Percentiles rank a stretch among this genome's conserved stretches.
These are phyloP conservation scores for Thozetella sp. DNA, from an alignment of 495 filamentous ascomycete genomes.

Conservation along the genomic window DNA sequence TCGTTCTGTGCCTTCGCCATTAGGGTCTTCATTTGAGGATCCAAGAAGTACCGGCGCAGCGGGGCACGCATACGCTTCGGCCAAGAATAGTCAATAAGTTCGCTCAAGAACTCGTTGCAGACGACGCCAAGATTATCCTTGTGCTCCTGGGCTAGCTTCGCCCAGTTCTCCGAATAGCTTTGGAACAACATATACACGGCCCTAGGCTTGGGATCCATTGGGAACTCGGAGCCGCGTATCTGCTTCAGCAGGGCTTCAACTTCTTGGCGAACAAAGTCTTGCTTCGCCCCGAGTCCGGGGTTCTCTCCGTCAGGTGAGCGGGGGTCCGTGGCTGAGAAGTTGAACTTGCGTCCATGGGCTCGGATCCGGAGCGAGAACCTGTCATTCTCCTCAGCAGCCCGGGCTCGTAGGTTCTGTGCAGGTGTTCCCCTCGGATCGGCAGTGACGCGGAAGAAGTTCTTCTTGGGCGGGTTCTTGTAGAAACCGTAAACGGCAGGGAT, in stretches of 20 bases:
- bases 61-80: conserved; percentile 39
- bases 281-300: conserved; percentile 16
- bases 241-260: conserved; percentile 34
- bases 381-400: conserved; percentile 42
- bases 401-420: conserved; percentile 38
- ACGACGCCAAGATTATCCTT: conserved; percentile 42
- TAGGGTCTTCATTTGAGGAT: conserved; percentile 32
- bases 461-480: conserved; percentile 40
- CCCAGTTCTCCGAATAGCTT: conserved; percentile 36
- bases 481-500: conserved; percentile 39
- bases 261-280: conserved; percentile 32
- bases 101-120: conserved; percentile 42
- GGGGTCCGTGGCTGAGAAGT: conserved; percentile 15
- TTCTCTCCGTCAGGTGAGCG: conserved; percentile 7
- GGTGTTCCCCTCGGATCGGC: conserved; percentile 37
- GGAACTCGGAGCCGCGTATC: conserved; percentile 41
- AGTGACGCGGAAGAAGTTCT: conserved; percentile 35
- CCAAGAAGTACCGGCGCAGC: conserved; percentile 33
- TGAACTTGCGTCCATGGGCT: conserved; percentile 36
- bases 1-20: conserved; percentile 37
- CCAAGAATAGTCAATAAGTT: conserved; percentile 42
- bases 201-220: conserved; percentile 37
- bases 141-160: conserved; percentile 39
- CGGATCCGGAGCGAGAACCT: conserved; percentile 30
- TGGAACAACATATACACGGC: conserved; percentile 44